phyloP scores from a whole-genome alignment of 345 rosid species.

The Bruguiera parviflora region DNA sequence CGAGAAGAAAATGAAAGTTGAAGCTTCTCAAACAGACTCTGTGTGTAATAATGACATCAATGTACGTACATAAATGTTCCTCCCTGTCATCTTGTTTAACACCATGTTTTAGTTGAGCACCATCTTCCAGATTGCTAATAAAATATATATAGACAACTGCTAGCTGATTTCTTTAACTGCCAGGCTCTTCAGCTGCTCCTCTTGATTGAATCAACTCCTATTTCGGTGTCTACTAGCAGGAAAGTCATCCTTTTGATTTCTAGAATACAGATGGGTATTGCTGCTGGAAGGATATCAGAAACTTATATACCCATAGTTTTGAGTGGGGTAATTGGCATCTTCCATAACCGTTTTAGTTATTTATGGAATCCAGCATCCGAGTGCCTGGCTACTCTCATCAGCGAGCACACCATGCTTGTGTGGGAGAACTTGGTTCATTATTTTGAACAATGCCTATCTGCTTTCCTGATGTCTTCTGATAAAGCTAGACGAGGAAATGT shows the following conservation, averaged over 20 bases:
- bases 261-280: conserved; percentile 54
- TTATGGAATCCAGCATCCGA: conserved; percentile 69
- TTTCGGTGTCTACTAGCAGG: conserved; percentile 63
- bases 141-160: neutral
- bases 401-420: conserved; percentile 43
- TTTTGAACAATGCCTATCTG: conserved; percentile 45
- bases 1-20: conserved; percentile 47
- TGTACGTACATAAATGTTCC: conserved; percentile 42
- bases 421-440: conserved; percentile 62
- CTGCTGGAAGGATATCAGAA: conserved; percentile 63
- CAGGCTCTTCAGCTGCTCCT: conserved; percentile 77
- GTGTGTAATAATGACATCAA: conserved; percentile 28
- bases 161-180: conserved; percentile 19
- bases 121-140: too few relatives aligned
- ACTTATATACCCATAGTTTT: conserved; percentile 51
- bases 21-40: conserved; percentile 29
- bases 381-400: conserved; percentile 65
- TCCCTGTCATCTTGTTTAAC: conserved; percentile 7
- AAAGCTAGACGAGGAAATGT: conserved; percentile 30
- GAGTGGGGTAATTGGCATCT: conserved; percentile 70
- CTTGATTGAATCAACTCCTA: conserved; percentile 58
- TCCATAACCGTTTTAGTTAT: conserved; percentile 60
- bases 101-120: neutral
- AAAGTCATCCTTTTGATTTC: conserved; percentile 50
- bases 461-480: conserved; percentile 34